Conservation (phyloP, 2,329 filamentous ascomycete species). For the Botrytis hyacinthi region DNA sequence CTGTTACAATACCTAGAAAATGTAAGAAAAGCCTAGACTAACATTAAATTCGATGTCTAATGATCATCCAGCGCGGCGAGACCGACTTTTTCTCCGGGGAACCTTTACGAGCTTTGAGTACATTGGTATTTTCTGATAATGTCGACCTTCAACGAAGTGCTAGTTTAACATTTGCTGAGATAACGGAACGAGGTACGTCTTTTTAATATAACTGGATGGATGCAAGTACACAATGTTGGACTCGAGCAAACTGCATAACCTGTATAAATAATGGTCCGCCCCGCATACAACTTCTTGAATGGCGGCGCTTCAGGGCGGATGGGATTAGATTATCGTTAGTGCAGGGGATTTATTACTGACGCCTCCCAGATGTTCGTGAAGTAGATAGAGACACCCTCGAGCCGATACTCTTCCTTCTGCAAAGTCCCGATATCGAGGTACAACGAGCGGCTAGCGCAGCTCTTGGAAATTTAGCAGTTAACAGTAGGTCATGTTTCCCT, state of each 20-base stretch:
- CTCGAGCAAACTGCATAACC: background rate
- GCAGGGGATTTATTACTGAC: constrained; percentile 25
- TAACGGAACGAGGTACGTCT: constrained; percentile 87
- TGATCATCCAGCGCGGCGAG: constrained; percentile 67
- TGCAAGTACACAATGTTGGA: background rate
- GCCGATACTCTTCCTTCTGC: constrained; percentile 90
- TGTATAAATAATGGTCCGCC: background rate
- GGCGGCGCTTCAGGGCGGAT: background rate
- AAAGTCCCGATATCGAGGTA: constrained; percentile 94
- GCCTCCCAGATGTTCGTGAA: constrained; percentile 78
- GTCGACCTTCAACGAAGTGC: constrained; percentile 96
- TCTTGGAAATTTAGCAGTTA: constrained; percentile 92
- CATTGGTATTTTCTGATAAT: constrained; percentile 96
- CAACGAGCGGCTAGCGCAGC: constrained; percentile 95
- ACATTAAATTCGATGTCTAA: constrained; percentile 25
- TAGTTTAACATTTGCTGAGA: constrained; percentile 97
- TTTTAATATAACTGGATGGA: background rate
- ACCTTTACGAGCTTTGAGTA: constrained; percentile 88
- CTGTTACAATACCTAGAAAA: constrained; percentile 95
- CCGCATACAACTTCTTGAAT: background rate
- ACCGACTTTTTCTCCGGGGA: constrained; percentile 98
- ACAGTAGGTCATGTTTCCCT: constrained; percentile 62
- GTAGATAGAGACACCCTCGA: constrained; percentile 94
- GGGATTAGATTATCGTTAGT: background rate
- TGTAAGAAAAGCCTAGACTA: constrained; percentile 48